Conservation (phyloP, 1,284 basidiomycete species). For the Mixia osmundae region DNA sequence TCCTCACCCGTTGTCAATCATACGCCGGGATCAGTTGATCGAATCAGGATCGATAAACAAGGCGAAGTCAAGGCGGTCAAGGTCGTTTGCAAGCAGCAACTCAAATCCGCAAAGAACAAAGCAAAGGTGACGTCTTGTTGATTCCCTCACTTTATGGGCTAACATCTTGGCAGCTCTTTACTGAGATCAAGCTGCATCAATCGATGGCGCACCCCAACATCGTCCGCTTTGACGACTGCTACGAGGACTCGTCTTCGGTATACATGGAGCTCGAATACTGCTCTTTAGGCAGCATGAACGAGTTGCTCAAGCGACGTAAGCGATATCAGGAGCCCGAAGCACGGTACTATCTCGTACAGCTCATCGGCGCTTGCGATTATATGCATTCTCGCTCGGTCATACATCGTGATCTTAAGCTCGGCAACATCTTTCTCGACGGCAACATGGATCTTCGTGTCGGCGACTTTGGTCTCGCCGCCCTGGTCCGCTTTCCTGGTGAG, state of each 20-base stretch:
- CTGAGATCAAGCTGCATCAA: constrained; percentile 94
- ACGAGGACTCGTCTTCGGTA: constrained; percentile 85
- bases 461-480: constrained; percentile 87
- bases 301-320: constrained; percentile 66
- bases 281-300: constrained; percentile 38
- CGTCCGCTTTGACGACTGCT: constrained; percentile 76
- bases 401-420: constrained; percentile 84
- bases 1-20: background rate
- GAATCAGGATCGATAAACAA: constrained; percentile 14
- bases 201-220: constrained; percentile 81
- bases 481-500: constrained; percentile 89
- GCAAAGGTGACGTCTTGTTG: constrained; percentile 11
- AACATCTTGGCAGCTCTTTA: constrained; percentile 42
- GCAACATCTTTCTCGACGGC: constrained; percentile 77
- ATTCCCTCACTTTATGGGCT: background rate
- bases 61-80: constrained; percentile 24
- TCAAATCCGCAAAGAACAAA: constrained; percentile 24
- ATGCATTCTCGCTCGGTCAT: constrained; percentile 85
- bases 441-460: constrained; percentile 92
- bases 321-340: constrained; percentile 82
- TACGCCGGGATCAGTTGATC: background rate
- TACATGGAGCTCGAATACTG: constrained; percentile 94
- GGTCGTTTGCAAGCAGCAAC: constrained; percentile 25
- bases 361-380: constrained; percentile 85
- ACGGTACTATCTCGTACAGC: constrained; percentile 76